Evolutionary conservation across 2,329 filamentous ascomycete genomes (phyloP).

Genomic region (Myriosclerotinia duriaeana): DNA sequence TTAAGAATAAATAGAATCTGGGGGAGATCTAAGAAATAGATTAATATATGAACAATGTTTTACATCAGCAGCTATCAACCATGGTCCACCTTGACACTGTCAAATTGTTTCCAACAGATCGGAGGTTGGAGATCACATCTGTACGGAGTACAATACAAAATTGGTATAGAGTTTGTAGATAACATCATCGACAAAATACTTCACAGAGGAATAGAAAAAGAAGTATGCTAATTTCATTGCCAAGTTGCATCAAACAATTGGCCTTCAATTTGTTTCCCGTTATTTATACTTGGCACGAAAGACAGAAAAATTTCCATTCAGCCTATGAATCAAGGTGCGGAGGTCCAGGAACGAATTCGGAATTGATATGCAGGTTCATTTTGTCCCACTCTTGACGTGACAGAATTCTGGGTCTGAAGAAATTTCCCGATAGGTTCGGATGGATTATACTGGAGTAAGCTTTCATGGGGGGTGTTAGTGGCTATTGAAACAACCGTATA

Average conservation of each 20-base stretch:
- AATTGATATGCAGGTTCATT: background rate
- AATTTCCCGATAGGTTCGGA: too few relatives aligned
- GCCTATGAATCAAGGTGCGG: too few relatives aligned
- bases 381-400: background rate
- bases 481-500: too few relatives aligned
- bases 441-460: background rate
- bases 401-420: background rate
- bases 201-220: too few relatives aligned
- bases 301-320: background rate
- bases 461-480: too few relatives aligned
- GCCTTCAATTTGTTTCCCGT: too few relatives aligned
- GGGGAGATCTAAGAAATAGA: background rate
- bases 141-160: too few relatives aligned
- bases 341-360: background rate
- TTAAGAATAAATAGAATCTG: background rate
- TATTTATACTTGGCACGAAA: background rate
- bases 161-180: too few relatives aligned
- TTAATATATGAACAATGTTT: background rate
- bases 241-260: too few relatives aligned
- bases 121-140: too few relatives aligned
- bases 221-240: too few relatives aligned
- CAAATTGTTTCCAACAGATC: background rate
- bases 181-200: too few relatives aligned
- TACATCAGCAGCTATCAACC: background rate
- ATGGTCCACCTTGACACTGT: background rate